Conservation (phyloP, 495 filamentous ascomycete species). For the Endocarpon pusillum region DNA sequence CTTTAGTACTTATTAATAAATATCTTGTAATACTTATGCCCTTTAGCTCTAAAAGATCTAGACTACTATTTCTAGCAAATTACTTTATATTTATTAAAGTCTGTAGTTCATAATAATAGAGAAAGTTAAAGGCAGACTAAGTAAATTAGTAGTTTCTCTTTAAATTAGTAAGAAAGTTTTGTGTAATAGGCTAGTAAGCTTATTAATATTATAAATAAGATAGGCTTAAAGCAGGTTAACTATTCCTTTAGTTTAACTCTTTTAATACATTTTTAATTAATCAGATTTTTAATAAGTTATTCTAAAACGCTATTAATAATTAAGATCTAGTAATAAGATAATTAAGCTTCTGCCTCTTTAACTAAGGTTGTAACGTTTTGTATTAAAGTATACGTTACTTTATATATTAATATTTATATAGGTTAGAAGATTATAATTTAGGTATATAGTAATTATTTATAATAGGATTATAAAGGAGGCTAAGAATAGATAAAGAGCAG, state of each 20-base stretch:
- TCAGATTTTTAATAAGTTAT: constrained; percentile 15
- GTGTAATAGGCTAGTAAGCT: constrained; percentile 8
- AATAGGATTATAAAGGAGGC: too few relatives aligned
- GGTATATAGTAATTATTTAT: too few relatives aligned
- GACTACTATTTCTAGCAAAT: constrained; percentile 12
- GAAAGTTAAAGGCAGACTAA: constrained; percentile 6
- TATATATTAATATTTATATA: too few relatives aligned
- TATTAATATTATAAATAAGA: constrained; percentile 5
- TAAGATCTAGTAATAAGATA: constrained; percentile 4
- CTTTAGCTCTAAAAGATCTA: constrained; percentile 10
- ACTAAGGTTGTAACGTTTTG: too few relatives aligned
- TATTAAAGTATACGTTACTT: too few relatives aligned
- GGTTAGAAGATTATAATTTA: too few relatives aligned
- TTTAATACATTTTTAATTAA: constrained; percentile 12
- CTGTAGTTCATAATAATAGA: constrained; percentile 2
- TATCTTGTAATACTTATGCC: constrained; percentile 6
- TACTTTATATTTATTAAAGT: constrained; percentile 9
- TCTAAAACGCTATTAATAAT: constrained; percentile 14
- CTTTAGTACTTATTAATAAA: neutral
- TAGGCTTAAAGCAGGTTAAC: constrained; percentile 2
- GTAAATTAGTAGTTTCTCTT: too few relatives aligned
- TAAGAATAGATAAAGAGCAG: too few relatives aligned
- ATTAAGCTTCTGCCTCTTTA: constrained; percentile 11
- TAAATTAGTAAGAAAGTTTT: constrained; percentile 7
- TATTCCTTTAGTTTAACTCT: constrained; percentile 15